These are phyloP conservation scores for Jacaranda mimosifolia DNA, from an alignment of 257 asterid genomes.

Conservation along the genomic window DNA sequence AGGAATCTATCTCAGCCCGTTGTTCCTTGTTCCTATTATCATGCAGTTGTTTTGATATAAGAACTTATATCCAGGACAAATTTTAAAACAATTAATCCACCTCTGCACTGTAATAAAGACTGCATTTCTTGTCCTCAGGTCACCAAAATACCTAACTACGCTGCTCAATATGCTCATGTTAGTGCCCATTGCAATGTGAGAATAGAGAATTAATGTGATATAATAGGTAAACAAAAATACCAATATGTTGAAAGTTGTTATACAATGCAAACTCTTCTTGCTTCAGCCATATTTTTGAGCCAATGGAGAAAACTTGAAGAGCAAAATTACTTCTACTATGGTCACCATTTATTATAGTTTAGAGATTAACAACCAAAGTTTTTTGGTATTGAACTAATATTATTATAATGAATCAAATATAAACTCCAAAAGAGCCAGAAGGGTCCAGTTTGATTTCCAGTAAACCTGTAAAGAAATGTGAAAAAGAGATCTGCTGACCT, in stretches of 20 bases:
- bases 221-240: neutral
- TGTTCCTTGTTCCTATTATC: neutral
- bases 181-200: neutral
- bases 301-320: slow-evolving; percentile 2
- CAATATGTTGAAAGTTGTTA: neutral
- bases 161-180: slow-evolving; percentile 4
- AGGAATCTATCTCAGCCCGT: neutral
- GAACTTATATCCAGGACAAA: neutral
- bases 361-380: neutral
- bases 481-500: slow-evolving; percentile 60
- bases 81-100: neutral
- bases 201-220: neutral
- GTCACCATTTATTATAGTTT: neutral
- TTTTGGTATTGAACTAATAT: neutral
- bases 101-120: neutral
- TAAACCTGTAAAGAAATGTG: slow-evolving; percentile 23
- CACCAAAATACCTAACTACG: slow-evolving; percentile 12
- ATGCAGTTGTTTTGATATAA: too few relatives aligned
- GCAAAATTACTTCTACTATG: neutral
- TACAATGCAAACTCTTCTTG: neutral
- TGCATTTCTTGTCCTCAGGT: slow-evolving; percentile 4
- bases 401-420: slow-evolving; percentile 16
- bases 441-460: slow-evolving; percentile 2
- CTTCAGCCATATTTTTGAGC: neutral
- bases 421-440: neutral